Base-by-base conservation (phyloP, 139 green algal genomes). In the Edaphochlamys debaryana region DNA sequence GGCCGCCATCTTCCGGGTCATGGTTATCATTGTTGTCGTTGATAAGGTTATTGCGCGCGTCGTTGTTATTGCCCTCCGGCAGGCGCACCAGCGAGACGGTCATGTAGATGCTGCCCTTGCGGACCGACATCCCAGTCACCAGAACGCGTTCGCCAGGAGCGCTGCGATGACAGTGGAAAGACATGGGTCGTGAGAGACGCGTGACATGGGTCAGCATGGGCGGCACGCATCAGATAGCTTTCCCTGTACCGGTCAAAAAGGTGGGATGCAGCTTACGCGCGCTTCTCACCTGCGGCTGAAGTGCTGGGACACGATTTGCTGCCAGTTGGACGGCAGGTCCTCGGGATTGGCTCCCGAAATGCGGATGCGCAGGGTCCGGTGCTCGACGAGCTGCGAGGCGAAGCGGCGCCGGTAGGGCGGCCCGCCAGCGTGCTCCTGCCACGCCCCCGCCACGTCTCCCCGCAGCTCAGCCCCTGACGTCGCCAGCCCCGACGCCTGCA, bases 31-130 rank as follows among this genome's bases (percentile, higher is more conserved):
- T 13, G 13, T 13, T 13, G 45, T 54, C 45, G 45, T 9, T 13
- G 45, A 13, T 13, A 54, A 9, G 11, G 45, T 13, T n/a, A n/a
- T n/a, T n/a, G n/a, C n/a, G n/a, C n/a, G n/a, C n/a, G n/a, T n/a
- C n/a, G n/a, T n/a, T n/a, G n/a, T n/a, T n/a, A n/a, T n/a, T 13
- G 45, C 11, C 45, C 45, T 9, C 45, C 45, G 63, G 63, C 41
- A 66, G 17, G 42, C 60, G 62, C 63, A 66, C 63, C 23, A 82
- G 32, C 4, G 76, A 82, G n/a, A 82, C 42, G 0, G 76, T 82
- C 7, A 82, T 23, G 76, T 72, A 66, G 41, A 82, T 82, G 42
- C 76, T 82, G 41, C 76, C 76, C 13, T 63, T 62, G 6, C 76
- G 76, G 4, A 82, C 60, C n/a, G 63, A 62, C 20, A 82, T 32